Conservation (phyloP, 805 yeast genomes). For the Hanseniaspora vineae region DNA sequence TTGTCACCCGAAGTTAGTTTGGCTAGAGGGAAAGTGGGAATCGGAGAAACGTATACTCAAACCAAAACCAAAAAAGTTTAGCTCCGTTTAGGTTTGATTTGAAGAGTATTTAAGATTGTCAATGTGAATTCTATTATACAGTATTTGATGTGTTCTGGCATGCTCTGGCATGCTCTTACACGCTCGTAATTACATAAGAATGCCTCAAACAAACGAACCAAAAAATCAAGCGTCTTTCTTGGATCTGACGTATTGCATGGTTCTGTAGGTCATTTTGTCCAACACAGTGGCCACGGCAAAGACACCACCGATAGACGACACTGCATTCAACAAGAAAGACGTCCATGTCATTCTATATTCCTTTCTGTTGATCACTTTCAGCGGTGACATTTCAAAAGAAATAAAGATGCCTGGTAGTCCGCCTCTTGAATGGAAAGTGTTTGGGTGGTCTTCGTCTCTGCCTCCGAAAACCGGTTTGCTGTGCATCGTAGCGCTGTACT, state of each 20-base stretch:
- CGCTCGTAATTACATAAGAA: too few relatives aligned
- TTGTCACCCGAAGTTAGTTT: too few relatives aligned
- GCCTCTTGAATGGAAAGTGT: slow-evolving; percentile 68
- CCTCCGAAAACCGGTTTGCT: slow-evolving; percentile 82
- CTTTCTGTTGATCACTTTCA: slow-evolving; percentile 80
- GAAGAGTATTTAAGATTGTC: too few relatives aligned
- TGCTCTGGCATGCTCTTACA: too few relatives aligned
- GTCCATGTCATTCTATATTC: slow-evolving; percentile 59
- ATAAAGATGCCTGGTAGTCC: slow-evolving; percentile 87
- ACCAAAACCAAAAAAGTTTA: too few relatives aligned
- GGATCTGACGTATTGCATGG: slow-evolving; percentile 60
- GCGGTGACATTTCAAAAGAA: slow-evolving; percentile 82
- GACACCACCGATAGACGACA: slow-evolving; percentile 88
- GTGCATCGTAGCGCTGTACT: slow-evolving; percentile 79
- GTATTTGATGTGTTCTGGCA: too few relatives aligned
- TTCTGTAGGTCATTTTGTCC: slow-evolving; percentile 82
- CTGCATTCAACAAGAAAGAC: slow-evolving; percentile 66
- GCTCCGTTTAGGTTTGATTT: too few relatives aligned
- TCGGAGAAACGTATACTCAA: too few relatives aligned
- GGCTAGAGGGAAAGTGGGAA: too few relatives aligned
- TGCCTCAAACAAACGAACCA: too few relatives aligned
- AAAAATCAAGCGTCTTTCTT: slow-evolving; percentile 35
- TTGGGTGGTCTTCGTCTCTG: slow-evolving; percentile 79
- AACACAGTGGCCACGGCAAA: slow-evolving; percentile 82
- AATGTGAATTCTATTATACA: too few relatives aligned